phyloP scores from a whole-genome alignment of 208 protist genomes.

The Leptomonas pyrrhocoris region DNA sequence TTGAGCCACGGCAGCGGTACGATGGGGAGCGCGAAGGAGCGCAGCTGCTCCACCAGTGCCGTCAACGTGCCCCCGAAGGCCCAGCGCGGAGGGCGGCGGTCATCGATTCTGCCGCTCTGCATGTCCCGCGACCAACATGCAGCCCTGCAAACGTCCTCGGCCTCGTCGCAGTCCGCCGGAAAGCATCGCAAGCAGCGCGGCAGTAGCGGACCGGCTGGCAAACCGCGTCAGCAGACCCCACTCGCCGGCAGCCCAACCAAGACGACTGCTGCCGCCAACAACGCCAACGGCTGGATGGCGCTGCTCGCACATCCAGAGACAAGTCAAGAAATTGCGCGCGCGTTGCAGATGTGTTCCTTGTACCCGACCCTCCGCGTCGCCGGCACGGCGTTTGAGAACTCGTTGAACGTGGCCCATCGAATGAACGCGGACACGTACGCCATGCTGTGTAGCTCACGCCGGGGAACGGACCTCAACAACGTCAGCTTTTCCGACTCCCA shows the following conservation, averaged over 20 bases:
- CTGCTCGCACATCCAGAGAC: constrained; percentile 13
- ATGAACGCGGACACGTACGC: constrained; percentile 15
- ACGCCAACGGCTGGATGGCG: constrained; percentile 18
- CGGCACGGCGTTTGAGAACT: constrained; percentile 81
- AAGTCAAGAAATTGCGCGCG: constrained; percentile 42
- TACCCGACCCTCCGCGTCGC: constrained; percentile 79
- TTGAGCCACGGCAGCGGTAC: not conserved
- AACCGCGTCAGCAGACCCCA: not conserved
- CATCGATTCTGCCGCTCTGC: constrained; percentile 43
- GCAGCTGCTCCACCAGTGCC: constrained; percentile 9
- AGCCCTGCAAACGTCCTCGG: constrained; percentile 15
- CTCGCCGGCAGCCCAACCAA: not conserved
- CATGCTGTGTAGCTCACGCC: not conserved
- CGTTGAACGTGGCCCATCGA: constrained; percentile 35
- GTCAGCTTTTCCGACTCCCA: not conserved
- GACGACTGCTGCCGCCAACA: not conserved
- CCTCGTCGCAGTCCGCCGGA: not conserved
- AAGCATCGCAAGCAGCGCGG: constrained; percentile 5
- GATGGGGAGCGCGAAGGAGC: not conserved
- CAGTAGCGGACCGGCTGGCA: not conserved
- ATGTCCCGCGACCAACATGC: constrained; percentile 53
- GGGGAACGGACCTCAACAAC: not conserved
- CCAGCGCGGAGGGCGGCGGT: constrained; percentile 15
- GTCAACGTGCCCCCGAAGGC: constrained; percentile 4
- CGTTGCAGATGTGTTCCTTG: constrained; percentile 63